Base-by-base conservation (phyloP, 192 early-diverging fungal genomes). In the Mortierella antarctica region DNA sequence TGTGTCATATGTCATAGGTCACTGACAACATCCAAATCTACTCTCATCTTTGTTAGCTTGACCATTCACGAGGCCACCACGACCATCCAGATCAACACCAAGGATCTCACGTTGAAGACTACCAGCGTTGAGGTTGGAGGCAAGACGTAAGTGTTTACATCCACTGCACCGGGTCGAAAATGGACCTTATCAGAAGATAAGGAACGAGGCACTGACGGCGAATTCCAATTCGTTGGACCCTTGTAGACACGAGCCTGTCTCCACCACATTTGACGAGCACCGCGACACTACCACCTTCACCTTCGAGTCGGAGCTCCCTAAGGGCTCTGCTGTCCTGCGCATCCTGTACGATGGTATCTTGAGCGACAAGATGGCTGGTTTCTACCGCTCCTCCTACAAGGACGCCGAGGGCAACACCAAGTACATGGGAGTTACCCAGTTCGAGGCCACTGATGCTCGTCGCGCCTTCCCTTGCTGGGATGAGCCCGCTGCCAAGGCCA, bases 381-480 rank as follows among this genome's bases (percentile, higher is more conserved):
- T 99, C 85, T 99, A 99, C 87, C 91, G 96, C 56, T 92, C 90
- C 52, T 86, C 86, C 44, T 98, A 77, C 67, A 70, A 75, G 49
- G 84, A 87, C 56, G 62, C 65, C 4, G 65, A 74, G 56, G 83
- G 83, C 20, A 79, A 79, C 58, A 79, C 69, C 6, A 71, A 79
- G 64, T 89, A 92, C 82, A 87, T 99, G 83, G 96, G 93, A 44
- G 93, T 93, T n/a, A 98, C 98, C 23, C 97, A 99, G 83, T 99
- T 98, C 82, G 95, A 98, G 88, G 88, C 96, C 21, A 96, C 95
- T 18, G 92, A 96, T 76, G 93, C 93, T 31, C 92, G 97, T 63
- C 90, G 94, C 42, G 92, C 93, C 18, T 94, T 99, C 84, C 98
- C 98, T 12, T 98, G 92, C 82, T 98, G 92, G 91, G 97, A 99